Conservation (phyloP, 768 basidiomycete genomes). For the Cystofilobasidium ferigula region DNA sequence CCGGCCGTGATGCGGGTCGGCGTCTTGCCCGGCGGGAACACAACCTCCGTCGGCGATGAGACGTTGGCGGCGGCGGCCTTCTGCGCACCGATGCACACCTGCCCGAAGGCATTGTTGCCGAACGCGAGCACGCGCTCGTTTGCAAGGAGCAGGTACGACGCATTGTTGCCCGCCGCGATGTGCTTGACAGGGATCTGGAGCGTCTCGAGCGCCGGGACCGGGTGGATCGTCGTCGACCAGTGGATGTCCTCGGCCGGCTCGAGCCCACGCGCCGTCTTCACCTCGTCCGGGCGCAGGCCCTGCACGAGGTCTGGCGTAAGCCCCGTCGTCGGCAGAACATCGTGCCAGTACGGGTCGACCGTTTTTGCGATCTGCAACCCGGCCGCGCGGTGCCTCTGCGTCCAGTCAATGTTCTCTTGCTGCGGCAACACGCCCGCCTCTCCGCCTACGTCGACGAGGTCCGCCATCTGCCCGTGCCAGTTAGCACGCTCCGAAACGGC, state of each 20-base stretch:
- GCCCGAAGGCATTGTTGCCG: constrained; percentile 19
- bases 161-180: constrained; percentile 13
- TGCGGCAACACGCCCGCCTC: constrained; percentile 1
- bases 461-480: constrained; percentile 12
- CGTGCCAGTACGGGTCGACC: constrained; percentile 14
- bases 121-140: constrained; percentile 14
- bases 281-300: not conserved
- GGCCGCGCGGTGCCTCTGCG: constrained; percentile 3
- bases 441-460: constrained; percentile 11
- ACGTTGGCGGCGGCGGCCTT: constrained; percentile 20
- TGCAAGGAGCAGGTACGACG: constrained; percentile 1
- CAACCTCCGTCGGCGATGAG: constrained; percentile 17
- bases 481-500: constrained; percentile 14
- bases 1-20: constrained; percentile 8
- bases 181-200: constrained; percentile 10
- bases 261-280: constrained; percentile 8
- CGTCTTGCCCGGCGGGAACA: constrained; percentile 4
- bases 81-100: constrained; percentile 16
- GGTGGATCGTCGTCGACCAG: constrained; percentile 23
- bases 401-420: constrained; percentile 5
- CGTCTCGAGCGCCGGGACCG: constrained; percentile 11
- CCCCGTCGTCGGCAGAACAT: constrained; percentile 1
- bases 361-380: constrained; percentile 13
- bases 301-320: not conserved
- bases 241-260: constrained; percentile 21